Evolutionary conservation across 352 stramenopile species (phyloP).

Genomic region (Lagenidium giganteum): DNA sequence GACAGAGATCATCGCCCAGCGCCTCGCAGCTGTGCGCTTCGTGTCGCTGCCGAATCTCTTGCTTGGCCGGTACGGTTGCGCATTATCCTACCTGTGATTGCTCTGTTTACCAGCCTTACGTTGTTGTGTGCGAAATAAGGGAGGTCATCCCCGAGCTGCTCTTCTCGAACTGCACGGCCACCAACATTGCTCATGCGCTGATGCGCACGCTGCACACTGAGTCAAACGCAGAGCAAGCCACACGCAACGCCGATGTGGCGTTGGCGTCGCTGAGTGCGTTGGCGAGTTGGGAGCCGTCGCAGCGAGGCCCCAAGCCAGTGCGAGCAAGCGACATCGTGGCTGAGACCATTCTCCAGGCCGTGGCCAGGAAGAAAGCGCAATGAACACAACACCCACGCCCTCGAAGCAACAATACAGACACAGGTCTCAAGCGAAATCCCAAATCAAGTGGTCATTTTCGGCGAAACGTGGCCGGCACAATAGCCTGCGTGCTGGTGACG

Average conservation of each 20-base stretch:
- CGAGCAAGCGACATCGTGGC: slow-evolving; percentile 45
- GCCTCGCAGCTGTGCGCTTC: slow-evolving; percentile 51
- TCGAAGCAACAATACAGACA: too few species aligned
- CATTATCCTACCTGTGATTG: neutral
- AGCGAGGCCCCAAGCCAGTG: slow-evolving; percentile 12
- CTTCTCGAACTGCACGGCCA: slow-evolving; percentile 45
- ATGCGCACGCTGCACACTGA: slow-evolving; percentile 25
- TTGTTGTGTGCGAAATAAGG: slow-evolving; percentile 12
- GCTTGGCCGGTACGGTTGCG: slow-evolving; percentile 30
- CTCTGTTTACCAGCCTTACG: neutral
- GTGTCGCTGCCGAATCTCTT: slow-evolving; percentile 77
- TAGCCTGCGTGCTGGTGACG: slow-evolving; percentile 47
- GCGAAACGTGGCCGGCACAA: slow-evolving; percentile 27
- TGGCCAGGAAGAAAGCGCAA: slow-evolving; percentile 11
- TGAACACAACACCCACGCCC: too few species aligned
- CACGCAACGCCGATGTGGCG: neutral
- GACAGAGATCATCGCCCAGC: slow-evolving; percentile 47
- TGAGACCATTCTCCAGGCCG: slow-evolving; percentile 20
- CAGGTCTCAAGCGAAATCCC: too few species aligned
- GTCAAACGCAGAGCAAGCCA: neutral
- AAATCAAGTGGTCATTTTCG: too few species aligned
- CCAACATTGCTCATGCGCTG: slow-evolving; percentile 28
- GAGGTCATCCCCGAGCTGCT: slow-evolving; percentile 58
- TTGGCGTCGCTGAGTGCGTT: slow-evolving; percentile 9
- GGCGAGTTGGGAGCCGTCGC: too few species aligned